Conservation (phyloP, 2,329 filamentous ascomycete genomes). For the Neofusicoccum umdonicola region DNA sequence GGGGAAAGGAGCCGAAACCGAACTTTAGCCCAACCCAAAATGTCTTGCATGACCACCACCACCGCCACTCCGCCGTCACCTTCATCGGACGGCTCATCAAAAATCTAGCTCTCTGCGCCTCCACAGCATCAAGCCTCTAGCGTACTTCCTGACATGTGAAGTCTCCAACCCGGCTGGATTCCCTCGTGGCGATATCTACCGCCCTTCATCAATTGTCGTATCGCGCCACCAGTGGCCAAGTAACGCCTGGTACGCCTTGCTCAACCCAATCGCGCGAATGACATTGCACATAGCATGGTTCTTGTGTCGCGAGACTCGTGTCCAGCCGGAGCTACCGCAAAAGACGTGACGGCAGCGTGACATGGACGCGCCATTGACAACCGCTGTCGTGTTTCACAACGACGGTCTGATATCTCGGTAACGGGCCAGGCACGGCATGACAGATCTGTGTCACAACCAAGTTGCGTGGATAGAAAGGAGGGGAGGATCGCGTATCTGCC, state of each 20-base stretch:
- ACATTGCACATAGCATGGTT: not conserved
- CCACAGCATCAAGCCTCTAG: not conserved
- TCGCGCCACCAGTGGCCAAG: not conserved
- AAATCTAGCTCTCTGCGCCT: not conserved
- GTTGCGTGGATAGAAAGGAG: not conserved
- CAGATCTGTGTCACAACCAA: not conserved
- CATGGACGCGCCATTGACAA: not conserved
- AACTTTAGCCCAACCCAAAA: not conserved
- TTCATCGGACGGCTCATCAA: no score
- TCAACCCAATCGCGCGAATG: not conserved
- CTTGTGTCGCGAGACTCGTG: not conserved
- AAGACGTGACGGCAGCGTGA: not conserved
- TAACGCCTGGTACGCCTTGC: not conserved
- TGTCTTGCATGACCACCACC: not conserved
- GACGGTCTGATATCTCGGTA: not conserved
- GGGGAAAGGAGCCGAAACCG: not conserved
- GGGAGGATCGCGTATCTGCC: not conserved
- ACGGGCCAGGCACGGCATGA: no score
- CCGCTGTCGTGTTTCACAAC: not conserved
- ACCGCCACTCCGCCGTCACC: no score
- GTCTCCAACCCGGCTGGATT: not conserved
- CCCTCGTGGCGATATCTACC: not conserved
- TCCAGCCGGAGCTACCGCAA: not conserved
- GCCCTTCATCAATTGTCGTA: not conserved
- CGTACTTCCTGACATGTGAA: not conserved